Conservation (phyloP, 257 asterid species). For the Solanum piurae region DNA sequence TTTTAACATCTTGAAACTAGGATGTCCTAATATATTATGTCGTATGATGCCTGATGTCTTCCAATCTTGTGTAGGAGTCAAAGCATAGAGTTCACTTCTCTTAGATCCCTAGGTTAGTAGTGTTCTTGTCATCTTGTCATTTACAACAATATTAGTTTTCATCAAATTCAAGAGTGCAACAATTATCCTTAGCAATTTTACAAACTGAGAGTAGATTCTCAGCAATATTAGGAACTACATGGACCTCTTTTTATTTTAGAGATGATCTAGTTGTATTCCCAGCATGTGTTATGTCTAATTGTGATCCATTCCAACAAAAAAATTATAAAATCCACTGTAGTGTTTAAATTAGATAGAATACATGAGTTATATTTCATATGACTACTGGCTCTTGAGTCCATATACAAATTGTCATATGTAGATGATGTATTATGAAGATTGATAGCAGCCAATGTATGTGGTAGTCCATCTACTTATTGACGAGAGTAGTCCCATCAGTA, state of each 20-base stretch:
- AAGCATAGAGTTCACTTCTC: neutral
- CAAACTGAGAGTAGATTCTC: neutral
- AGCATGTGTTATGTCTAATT: neutral
- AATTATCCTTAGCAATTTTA: neutral
- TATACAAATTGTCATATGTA: neutral
- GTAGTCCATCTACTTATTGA: neutral
- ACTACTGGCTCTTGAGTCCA: neutral
- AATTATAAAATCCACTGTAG: neutral
- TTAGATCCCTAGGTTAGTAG: neutral
- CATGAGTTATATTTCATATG: too few species aligned
- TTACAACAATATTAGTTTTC: neutral
- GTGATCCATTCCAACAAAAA: neutral
- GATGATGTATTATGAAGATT: neutral
- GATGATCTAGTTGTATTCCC: neutral
- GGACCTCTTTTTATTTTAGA: neutral
- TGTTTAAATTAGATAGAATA: neutral
- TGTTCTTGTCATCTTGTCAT: neutral
- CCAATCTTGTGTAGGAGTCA: neutral
- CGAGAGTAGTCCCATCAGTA: neutral
- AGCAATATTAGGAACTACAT: neutral
- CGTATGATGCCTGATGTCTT: neutral
- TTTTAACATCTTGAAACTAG: neutral
- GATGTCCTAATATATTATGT: neutral
- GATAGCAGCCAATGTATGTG: neutral
- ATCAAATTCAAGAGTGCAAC: neutral